Evolutionary conservation across 2,329 filamentous ascomycete species (phyloP).

Genomic region (Fusarium sp.): DNA sequence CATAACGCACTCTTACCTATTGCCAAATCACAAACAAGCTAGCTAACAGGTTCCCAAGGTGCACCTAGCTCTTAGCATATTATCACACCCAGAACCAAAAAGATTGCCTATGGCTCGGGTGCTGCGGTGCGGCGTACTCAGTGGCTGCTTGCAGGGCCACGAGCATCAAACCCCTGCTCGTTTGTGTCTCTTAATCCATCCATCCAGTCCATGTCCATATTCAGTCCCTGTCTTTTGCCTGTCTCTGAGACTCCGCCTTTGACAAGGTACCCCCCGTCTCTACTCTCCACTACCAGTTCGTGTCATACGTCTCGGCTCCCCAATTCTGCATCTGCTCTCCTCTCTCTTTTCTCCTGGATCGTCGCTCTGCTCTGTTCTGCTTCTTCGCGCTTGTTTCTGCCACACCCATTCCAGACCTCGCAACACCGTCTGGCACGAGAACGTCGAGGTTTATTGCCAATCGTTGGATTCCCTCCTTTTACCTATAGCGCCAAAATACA

Average conservation of each 20-base stretch:
- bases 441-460: constrained; percentile 46
- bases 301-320: constrained; percentile 37
- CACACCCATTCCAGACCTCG: constrained; percentile 52
- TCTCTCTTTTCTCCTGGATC: constrained; percentile 39
- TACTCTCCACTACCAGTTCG: constrained; percentile 37
- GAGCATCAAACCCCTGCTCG: constrained; percentile 37
- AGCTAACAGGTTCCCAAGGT: neutral
- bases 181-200: constrained; percentile 38
- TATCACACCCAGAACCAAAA: constrained; percentile 14
- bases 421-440: constrained; percentile 55
- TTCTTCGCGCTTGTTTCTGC: constrained; percentile 46
- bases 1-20: neutral
- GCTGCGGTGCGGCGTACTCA: constrained; percentile 25
- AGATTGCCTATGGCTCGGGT: constrained; percentile 32
- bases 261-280: constrained; percentile 37
- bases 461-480: constrained; percentile 44
- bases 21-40: constrained; percentile 30
- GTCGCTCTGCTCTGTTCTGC: constrained; percentile 32
- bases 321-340: constrained; percentile 35
- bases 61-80: constrained; percentile 1
- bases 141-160: constrained; percentile 42
- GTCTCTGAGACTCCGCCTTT: constrained; percentile 44
- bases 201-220: constrained; percentile 12
- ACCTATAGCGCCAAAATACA: constrained; percentile 39
- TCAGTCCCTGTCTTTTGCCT: constrained; percentile 28